These are phyloP conservation scores for Chlamydomonas asymmetrica DNA, from an alignment of 139 green algal species.

Conservation along the genomic window DNA sequence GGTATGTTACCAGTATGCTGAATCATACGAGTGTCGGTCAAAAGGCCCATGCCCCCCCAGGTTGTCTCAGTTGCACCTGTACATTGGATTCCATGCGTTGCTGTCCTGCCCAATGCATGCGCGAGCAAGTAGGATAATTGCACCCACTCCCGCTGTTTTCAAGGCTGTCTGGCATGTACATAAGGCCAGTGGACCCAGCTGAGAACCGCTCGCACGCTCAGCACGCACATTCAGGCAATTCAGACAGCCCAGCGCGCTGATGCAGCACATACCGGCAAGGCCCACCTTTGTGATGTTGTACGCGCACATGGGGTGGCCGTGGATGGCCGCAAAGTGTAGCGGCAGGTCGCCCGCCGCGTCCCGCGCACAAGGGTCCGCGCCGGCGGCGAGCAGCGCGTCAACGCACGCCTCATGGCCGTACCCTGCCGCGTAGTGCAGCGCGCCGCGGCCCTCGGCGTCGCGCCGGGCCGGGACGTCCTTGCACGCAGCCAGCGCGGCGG, in stretches of 20 bases:
- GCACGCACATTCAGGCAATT: no score
- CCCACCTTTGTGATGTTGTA: slow-evolving; percentile 62
- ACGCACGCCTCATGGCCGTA: slow-evolving; percentile 67
- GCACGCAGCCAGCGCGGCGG: slow-evolving; percentile 11
- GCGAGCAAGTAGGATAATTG: no score
- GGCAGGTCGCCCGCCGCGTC: slow-evolving; percentile 55
- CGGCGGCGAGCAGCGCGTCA: slow-evolving; percentile 47
- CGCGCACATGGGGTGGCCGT: slow-evolving; percentile 67
- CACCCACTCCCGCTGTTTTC: no score
- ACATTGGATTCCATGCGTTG: no score
- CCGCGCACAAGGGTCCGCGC: slow-evolving; percentile 1
- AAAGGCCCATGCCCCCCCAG: no score
- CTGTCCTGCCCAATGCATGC: no score
- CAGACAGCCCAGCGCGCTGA: no score
- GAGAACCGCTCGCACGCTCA: no score
- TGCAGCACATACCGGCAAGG: no score
- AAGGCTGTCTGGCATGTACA: not conserved
- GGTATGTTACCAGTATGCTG: no score
- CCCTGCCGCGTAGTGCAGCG: slow-evolving; percentile 61
- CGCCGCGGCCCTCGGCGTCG: slow-evolving; percentile 53
- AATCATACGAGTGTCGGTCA: no score
- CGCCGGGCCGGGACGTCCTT: not conserved
- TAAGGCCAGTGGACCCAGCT: not conserved
- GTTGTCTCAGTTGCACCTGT: no score
- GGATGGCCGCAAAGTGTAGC: slow-evolving; percentile 63